phyloP scores from a whole-genome alignment of 2,329 filamentous ascomycete genomes.

The Zasmidium cellare region DNA sequence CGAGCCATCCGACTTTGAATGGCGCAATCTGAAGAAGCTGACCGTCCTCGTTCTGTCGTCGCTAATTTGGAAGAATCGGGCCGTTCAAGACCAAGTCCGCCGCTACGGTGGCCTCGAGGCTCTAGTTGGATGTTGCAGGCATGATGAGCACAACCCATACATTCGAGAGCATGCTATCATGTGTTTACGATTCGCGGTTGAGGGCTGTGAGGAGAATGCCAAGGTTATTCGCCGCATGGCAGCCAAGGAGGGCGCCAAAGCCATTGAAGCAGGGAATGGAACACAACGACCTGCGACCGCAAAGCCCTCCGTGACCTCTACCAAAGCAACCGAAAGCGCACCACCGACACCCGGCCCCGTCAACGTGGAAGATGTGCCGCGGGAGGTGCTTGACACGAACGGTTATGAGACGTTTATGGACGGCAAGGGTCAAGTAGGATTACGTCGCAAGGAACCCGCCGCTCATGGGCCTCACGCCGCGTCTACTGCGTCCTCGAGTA shows the following conservation, averaged over 20 bases:
- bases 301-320: neutral
- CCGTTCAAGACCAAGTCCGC: conserved; percentile 85
- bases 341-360: neutral
- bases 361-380: conserved; percentile 37
- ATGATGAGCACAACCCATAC: conserved; percentile 91
- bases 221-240: conserved; percentile 67
- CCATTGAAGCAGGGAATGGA: conserved; percentile 18
- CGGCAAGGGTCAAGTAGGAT: conserved; percentile 48
- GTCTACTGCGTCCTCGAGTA: conserved; percentile 1
- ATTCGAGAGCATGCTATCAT: conserved; percentile 89
- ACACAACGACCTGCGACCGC: neutral
- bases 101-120: conserved; percentile 82
- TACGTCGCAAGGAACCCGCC: conserved; percentile 40
- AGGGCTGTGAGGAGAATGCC: conserved; percentile 71
- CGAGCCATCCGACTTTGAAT: conserved; percentile 66
- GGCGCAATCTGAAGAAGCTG: conserved; percentile 86
- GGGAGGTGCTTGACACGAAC: conserved; percentile 50
- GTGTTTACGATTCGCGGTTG: conserved; percentile 72
- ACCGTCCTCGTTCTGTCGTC: conserved; percentile 88
- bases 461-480: neutral
- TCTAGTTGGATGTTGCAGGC: conserved; percentile 83
- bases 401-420: conserved; percentile 55
- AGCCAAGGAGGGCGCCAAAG: conserved; percentile 7
- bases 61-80: conserved; percentile 80
- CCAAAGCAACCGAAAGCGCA: neutral